Evolutionary conservation across 2,329 filamentous ascomycete species (phyloP).

Genomic region (Colletotrichum sp.): DNA sequence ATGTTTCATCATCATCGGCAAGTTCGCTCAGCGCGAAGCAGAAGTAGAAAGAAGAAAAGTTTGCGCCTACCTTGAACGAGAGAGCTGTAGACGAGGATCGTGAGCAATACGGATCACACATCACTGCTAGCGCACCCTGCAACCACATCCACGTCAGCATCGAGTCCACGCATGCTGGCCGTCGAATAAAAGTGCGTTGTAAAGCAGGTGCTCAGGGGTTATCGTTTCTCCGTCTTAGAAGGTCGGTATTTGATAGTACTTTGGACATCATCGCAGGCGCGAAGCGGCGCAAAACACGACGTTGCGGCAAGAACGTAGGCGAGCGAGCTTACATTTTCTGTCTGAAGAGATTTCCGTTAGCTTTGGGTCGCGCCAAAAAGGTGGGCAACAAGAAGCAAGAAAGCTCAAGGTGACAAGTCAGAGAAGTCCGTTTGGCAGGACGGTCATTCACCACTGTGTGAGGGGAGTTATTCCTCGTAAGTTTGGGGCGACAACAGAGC

Average conservation of each 20-base stretch:
- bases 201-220: slow-evolving; percentile 27
- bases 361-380: not conserved
- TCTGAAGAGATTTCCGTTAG: slow-evolving; percentile 1
- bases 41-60: slow-evolving; percentile 23
- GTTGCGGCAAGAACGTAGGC: not conserved
- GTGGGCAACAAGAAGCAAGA: not conserved
- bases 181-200: not conserved
- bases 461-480: slow-evolving; percentile 53
- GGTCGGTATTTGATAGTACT: slow-evolving; percentile 54
- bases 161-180: not conserved
- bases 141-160: not conserved
- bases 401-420: slow-evolving; percentile 37
- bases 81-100: not conserved
- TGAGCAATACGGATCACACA: not conserved
- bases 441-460: slow-evolving; percentile 53
- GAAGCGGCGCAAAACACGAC: slow-evolving; percentile 1
- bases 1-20: slow-evolving; percentile 68
- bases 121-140: not conserved
- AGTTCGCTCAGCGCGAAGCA: not conserved
- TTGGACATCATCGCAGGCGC: slow-evolving; percentile 42
- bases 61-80: slow-evolving; percentile 28
- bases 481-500: slow-evolving; percentile 55
- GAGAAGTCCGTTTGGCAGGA: slow-evolving; percentile 63
- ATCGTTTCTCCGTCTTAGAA: slow-evolving; percentile 41
- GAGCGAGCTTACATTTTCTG: not conserved